Base-by-base conservation (phyloP, 108 stramenopile species). In the Nitzschia putrida region DNA sequence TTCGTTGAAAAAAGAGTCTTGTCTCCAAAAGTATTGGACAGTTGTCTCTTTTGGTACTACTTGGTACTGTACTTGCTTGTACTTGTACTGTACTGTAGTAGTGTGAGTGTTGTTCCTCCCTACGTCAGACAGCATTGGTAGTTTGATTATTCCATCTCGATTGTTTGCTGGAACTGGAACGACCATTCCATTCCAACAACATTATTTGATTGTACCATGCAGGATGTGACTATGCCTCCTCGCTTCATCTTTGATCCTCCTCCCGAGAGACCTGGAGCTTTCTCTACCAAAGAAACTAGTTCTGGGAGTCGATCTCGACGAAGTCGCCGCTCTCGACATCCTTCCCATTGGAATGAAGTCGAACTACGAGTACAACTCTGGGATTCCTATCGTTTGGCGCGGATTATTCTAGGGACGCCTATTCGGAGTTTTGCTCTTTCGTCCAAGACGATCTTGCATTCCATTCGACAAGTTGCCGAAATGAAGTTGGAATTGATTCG, bases 391-490 rank as follows among this genome's bases (percentile, higher is more conserved):
- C 69, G 76, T 0, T 39, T 77, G 21, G 69, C 76, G 13, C 53
- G 76, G 5, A 69, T 77, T 50, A 66, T 77, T 59, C 24, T 71
- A 34, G 69, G 69, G 8, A 59, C 40, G 38, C 56, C 63, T 34
- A 64, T 76, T 43, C 65, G 65, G 26, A 63, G 22, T 34, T 22
- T 39, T 4, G 56, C 53, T 34, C 24, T 71, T 3, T 29, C 41
- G 0, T 50, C 13, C 25, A 70, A 70, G 47, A 42, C 69, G 29
- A 66, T 66, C 20, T 42, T 77, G 0, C 50, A 70, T 38, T 60
- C 76, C 11, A 77, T 77, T 42, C 69, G 64, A 24, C 49, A 66
- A 50, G 76, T 77, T 18, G 76, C 76, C 22, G 68, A 76, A 57
- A 76, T 76, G 74, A 76, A 68, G 9, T 25, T 74, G 23, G 73